A percentile compares a stretch with the other conserved stretches of the same genome.
These are phyloP conservation scores for Colletotrichum sp. DNA, from an alignment of 2,329 filamentous ascomycete species.

Conservation along the genomic window DNA sequence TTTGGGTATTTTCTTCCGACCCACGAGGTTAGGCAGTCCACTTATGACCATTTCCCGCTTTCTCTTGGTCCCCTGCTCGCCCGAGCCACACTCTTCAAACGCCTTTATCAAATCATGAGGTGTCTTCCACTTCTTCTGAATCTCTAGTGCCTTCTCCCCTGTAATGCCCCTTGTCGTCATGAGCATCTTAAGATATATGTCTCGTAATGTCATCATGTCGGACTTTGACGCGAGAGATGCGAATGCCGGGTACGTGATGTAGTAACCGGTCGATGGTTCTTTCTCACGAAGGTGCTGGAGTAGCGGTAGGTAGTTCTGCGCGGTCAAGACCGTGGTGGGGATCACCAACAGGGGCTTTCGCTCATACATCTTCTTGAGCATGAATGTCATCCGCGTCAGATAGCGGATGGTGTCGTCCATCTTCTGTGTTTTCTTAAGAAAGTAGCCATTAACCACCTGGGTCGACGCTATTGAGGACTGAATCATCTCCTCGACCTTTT, in stretches of 20 bases:
- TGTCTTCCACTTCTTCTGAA: constrained; percentile 80
- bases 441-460: constrained; percentile 80
- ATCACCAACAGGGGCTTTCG: constrained; percentile 63
- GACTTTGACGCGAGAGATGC: constrained; percentile 77
- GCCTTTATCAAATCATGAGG: constrained; percentile 75
- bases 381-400: constrained; percentile 72
- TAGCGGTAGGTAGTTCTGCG: constrained; percentile 69
- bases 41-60: constrained; percentile 66
- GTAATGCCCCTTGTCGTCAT: constrained; percentile 81
- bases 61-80: constrained; percentile 57
- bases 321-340: constrained; percentile 67
- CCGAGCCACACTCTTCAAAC: constrained; percentile 60
- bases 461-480: constrained; percentile 77
- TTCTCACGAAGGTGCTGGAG: constrained; percentile 62
- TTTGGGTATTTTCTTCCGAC: constrained; percentile 72
- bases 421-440: constrained; percentile 76
- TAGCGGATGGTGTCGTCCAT: constrained; percentile 83
- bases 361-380: constrained; percentile 72
- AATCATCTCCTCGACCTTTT: constrained; percentile 70
- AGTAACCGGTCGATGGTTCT: constrained; percentile 56
- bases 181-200: constrained; percentile 83
- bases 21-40: constrained; percentile 63
- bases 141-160: constrained; percentile 79
- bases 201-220: constrained; percentile 73
- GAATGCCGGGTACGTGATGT: constrained; percentile 75